phyloP scores from a whole-genome alignment of 2,329 filamentous ascomycete genomes.

The Arachnopeziza araneosa region DNA sequence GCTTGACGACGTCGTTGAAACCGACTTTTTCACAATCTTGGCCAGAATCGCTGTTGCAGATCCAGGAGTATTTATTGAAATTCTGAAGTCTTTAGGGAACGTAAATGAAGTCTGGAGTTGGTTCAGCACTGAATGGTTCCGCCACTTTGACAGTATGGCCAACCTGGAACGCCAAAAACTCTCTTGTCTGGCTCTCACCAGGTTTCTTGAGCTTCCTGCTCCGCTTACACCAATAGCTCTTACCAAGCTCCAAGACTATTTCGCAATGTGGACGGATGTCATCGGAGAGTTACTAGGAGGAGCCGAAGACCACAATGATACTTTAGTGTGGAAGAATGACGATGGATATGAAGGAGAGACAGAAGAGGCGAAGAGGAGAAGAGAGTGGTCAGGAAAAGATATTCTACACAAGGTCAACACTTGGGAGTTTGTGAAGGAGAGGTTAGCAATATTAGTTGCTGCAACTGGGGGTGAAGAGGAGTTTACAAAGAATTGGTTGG shows the following conservation, averaged over 20 bases:
- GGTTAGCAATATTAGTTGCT: constrained; percentile 53
- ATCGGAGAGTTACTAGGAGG: constrained; percentile 61
- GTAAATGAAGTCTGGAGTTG: constrained; percentile 52
- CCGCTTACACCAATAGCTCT: constrained; percentile 50
- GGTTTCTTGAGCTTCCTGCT: constrained; percentile 59
- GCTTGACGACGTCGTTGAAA: constrained; percentile 70
- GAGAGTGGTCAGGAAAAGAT: constrained; percentile 41
- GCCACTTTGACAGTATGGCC: constrained; percentile 61
- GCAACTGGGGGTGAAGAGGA: constrained; percentile 56
- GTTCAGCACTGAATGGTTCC: constrained; percentile 61
- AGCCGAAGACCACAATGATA: constrained; percentile 45
- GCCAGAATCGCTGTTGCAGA: constrained; percentile 71
- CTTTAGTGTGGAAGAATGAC: constrained; percentile 39
- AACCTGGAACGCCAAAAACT: constrained; percentile 64
- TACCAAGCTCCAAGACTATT: constrained; percentile 62
- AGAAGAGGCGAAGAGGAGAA: constrained; percentile 37
- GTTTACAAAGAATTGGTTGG: constrained; percentile 64
- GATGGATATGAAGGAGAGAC: constrained; percentile 39
- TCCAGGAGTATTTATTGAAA: constrained; percentile 61
- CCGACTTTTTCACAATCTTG: constrained; percentile 80
- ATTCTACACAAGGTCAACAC: constrained; percentile 62
- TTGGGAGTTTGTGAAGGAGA: constrained; percentile 57
- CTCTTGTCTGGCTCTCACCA: constrained; percentile 65
- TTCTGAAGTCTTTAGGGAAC: constrained; percentile 39
- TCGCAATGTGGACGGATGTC: constrained; percentile 70